Evolutionary conservation across 2,329 filamentous ascomycete species (phyloP).

Genomic region (Plectosphaerella sp.): DNA sequence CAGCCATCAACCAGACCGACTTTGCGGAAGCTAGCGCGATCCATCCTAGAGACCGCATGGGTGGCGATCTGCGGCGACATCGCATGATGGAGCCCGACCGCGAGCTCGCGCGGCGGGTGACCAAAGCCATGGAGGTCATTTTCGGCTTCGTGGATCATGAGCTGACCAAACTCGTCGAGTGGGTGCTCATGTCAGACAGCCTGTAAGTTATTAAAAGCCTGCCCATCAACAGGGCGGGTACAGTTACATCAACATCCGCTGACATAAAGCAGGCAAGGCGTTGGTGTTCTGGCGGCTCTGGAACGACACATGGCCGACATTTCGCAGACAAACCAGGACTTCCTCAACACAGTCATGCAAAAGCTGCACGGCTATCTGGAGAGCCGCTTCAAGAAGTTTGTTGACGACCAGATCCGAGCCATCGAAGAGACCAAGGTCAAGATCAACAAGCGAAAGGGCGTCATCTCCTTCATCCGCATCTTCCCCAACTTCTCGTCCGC

Average conservation of each 20-base stretch:
- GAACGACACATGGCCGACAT: conserved; percentile 76
- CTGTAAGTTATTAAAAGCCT: conserved; percentile 52
- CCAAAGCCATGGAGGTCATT: conserved; percentile 84
- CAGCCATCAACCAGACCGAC: conserved; percentile 75
- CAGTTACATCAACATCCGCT: not conserved
- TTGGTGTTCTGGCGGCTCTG: conserved; percentile 77
- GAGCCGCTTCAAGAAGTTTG: conserved; percentile 77
- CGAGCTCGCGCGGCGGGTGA: conserved; percentile 76
- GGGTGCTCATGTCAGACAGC: conserved; percentile 75
- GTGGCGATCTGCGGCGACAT: conserved; percentile 68
- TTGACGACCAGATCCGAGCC: conserved; percentile 90
- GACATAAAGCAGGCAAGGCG: conserved; percentile 64
- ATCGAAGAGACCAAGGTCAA: conserved; percentile 99
- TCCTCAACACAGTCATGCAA: conserved; percentile 73
- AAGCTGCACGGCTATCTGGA: conserved; percentile 73
- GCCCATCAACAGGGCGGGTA: not conserved
- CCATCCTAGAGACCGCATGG: conserved; percentile 62
- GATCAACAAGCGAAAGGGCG: conserved; percentile 96
- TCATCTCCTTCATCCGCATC: conserved; percentile 90
- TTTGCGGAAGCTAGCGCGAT: conserved; percentile 74
- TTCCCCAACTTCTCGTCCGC: conserved; percentile 83
- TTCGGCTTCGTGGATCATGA: conserved; percentile 80
- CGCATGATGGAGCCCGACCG: conserved; percentile 86
- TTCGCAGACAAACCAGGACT: conserved; percentile 90
- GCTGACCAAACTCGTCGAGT: conserved; percentile 75